Conservation (phyloP, 2,329 filamentous ascomycete species). For the Ophiobolus disseminans region DNA sequence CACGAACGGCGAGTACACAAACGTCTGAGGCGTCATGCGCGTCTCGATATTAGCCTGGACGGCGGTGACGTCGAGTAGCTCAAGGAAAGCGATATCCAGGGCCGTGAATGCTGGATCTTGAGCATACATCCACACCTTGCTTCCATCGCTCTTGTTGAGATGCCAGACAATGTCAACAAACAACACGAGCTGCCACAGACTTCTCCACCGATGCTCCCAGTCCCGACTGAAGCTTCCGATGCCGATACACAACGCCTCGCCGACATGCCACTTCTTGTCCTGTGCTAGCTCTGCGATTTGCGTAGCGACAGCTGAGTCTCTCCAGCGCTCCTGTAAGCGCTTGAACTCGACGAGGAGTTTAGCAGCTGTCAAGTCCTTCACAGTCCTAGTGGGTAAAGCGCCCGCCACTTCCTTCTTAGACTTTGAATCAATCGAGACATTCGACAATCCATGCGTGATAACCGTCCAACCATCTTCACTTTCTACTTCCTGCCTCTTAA, state of each 20-base stretch:
- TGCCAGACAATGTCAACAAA: constrained; percentile 35
- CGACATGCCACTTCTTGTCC: constrained; percentile 19
- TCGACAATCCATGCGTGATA: constrained; percentile 37
- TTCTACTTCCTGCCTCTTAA: constrained; percentile 40
- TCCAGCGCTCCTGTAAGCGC: constrained; percentile 33
- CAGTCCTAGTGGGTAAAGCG: constrained; percentile 21
- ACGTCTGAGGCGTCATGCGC: constrained; percentile 27
- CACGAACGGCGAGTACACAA: constrained; percentile 48
- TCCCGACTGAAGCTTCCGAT: constrained; percentile 47
- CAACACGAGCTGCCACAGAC: constrained; percentile 48
- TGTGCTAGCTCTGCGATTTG: constrained; percentile 22
- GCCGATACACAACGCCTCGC: constrained; percentile 44
- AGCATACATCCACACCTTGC: constrained; percentile 29
- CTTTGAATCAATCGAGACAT: constrained; percentile 11
- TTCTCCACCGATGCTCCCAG: constrained; percentile 42
- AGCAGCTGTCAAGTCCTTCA: constrained; percentile 33
- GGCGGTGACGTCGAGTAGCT: constrained; percentile 26
- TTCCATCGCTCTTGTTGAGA: constrained; percentile 4
- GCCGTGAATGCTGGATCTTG: constrained; percentile 47
- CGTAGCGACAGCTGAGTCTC: constrained; percentile 27
- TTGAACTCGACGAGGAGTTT: constrained; percentile 32
- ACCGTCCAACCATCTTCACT: constrained; percentile 48
- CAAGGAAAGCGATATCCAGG: constrained; percentile 40
- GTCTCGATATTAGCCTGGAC: constrained; percentile 20
- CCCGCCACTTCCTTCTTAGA: not conserved